Evolutionary conservation across 306 rosid species (phyloP).

Genomic region (Castanopsis chinensis): DNA sequence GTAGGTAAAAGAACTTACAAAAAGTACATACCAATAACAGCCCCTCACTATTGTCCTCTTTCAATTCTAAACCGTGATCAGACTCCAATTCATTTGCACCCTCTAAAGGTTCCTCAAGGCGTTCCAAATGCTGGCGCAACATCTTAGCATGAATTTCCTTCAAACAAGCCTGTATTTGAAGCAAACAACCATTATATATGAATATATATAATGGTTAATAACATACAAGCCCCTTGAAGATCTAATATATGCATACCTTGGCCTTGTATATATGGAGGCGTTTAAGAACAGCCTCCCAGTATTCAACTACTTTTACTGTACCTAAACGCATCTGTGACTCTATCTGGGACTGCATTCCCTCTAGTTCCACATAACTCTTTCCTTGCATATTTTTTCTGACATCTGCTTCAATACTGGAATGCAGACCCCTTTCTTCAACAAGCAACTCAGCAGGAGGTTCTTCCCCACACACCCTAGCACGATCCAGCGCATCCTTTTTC

Average conservation of each 20-base stretch:
- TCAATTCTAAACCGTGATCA: slow-evolving; percentile 33
- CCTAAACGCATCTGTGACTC: slow-evolving; percentile 93
- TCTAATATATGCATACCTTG: slow-evolving; percentile 57
- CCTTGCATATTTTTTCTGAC: slow-evolving; percentile 72
- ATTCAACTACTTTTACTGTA: slow-evolving; percentile 90
- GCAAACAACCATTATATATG: slow-evolving; percentile 17
- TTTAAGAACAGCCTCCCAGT: slow-evolving; percentile 90
- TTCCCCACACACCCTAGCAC: slow-evolving; percentile 98
- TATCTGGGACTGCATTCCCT: slow-evolving; percentile 63
- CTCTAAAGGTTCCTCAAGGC: slow-evolving; percentile 63
- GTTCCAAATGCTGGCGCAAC: slow-evolving; percentile 71
- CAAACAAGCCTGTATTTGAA: slow-evolving; percentile 69
- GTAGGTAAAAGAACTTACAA: slow-evolving; percentile 8
- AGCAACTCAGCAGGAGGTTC: slow-evolving; percentile 93
- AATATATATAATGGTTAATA: background rate
- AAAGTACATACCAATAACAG: slow-evolving; percentile 42
- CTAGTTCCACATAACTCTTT: slow-evolving; percentile 68
- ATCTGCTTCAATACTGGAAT: slow-evolving; percentile 81
- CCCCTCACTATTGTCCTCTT: slow-evolving; percentile 46
- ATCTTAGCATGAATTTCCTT: slow-evolving; percentile 87
- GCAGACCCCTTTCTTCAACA: slow-evolving; percentile 97
- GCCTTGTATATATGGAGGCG: slow-evolving; percentile 91
- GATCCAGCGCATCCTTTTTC: slow-evolving; percentile 85
- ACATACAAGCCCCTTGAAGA: slow-evolving; percentile 1
- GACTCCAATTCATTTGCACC: slow-evolving; percentile 49